Conservation (phyloP, 2,329 filamentous ascomycete species). For the Paraconiothyrium sp. region DNA sequence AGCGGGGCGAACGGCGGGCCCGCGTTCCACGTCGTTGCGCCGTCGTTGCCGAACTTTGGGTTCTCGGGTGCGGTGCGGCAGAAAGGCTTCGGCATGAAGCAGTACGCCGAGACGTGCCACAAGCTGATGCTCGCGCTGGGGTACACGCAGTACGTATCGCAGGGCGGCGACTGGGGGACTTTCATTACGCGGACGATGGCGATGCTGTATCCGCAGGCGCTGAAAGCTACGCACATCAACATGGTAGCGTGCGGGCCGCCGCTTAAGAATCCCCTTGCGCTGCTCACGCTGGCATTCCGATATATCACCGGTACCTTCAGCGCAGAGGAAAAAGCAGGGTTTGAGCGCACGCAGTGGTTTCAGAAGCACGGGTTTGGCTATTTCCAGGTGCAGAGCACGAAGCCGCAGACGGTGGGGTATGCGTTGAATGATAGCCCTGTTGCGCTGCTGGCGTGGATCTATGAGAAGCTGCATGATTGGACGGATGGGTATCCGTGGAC, state of each 20-base stretch:
- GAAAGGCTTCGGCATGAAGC: conserved; percentile 64
- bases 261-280: background rate
- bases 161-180: conserved; percentile 29
- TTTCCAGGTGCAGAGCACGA: conserved; percentile 68
- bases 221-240: conserved; percentile 19
- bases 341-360: conserved; percentile 68
- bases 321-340: conserved; percentile 44
- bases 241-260: conserved; percentile 12
- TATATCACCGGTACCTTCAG: conserved; percentile 8
- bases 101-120: conserved; percentile 72
- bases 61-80: conserved; percentile 2
- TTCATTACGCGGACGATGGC: conserved; percentile 16
- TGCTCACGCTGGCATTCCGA: background rate
- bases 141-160: conserved; percentile 63
- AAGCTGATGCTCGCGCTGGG: conserved; percentile 74
- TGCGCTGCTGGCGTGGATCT: conserved; percentile 78
- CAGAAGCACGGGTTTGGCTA: conserved; percentile 66
- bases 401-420: conserved; percentile 78
- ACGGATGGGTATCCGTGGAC: conserved; percentile 76
- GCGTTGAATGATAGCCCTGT: conserved; percentile 75
- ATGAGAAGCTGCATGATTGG: conserved; percentile 83
- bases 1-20: conserved; percentile 46
- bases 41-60: conserved; percentile 64
- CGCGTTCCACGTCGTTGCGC: conserved; percentile 63
- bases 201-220: conserved; percentile 2